phyloP scores from a whole-genome alignment of 192 early-diverging fungal genomes.

The Mortierella claussenii region DNA sequence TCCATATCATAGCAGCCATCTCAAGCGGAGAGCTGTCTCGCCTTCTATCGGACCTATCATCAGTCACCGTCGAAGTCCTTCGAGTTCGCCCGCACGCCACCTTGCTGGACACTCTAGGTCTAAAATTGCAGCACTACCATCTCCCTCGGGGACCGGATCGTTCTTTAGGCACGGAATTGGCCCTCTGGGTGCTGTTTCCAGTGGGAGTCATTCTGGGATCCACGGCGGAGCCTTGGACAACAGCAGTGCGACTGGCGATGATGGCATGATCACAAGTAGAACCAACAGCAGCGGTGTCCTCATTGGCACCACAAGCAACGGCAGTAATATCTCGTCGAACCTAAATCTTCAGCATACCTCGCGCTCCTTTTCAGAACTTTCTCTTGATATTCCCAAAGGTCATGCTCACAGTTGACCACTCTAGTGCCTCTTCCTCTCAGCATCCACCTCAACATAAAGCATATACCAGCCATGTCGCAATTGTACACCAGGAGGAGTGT shows the following conservation, averaged over 20 bases:
- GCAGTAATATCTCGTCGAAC: conserved; percentile 2
- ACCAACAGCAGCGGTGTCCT: neutral
- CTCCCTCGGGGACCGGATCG: conserved; percentile 31
- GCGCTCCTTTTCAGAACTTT: conserved; percentile 43
- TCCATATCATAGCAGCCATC: conserved; percentile 39
- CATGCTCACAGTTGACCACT: conserved; percentile 1
- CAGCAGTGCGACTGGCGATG: neutral
- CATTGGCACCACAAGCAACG: neutral
- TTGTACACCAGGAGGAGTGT: too few relatives aligned
- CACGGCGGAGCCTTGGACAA: neutral
- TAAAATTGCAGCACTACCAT: conserved; percentile 31
- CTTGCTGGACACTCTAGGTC: conserved; percentile 29
- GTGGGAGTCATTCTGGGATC: neutral
- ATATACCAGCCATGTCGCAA: too few relatives aligned
- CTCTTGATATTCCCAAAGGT: conserved; percentile 21
- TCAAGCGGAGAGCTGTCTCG: conserved; percentile 48
- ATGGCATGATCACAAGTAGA: neutral
- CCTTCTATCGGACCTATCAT: conserved; percentile 41
- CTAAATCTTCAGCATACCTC: conserved; percentile 43
- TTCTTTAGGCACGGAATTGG: conserved; percentile 20
- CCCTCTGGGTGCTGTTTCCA: neutral
- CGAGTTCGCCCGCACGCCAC: conserved; percentile 44
- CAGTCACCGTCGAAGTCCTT: conserved; percentile 37
- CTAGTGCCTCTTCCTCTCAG: too few relatives aligned
- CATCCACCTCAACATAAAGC: too few relatives aligned